Base-by-base conservation (phyloP, 345 rosid genomes). In the Boechera divaricarpa region DNA sequence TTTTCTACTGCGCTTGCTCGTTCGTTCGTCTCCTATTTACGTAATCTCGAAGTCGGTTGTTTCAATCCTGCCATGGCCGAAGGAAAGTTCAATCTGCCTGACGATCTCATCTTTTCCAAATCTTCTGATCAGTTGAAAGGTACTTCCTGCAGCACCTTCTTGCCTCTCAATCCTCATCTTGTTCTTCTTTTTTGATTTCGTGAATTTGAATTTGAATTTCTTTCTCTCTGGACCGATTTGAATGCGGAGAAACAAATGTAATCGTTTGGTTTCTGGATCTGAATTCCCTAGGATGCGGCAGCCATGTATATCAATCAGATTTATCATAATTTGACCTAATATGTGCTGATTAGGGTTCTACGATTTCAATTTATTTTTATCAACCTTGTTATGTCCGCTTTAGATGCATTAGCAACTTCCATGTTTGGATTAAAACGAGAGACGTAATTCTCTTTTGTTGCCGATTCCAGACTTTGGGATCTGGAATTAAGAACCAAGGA, bases 31-130 rank as follows among this genome's bases (percentile, higher is more conserved):
- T 47, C 44, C 44, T 29, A 28, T 12, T 29, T 13, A 13, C 54
- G 42, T 49, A 48, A 53, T 11, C 63, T 57, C 63, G n/a, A 45
- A 62, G 38, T 78, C 51, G 24, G 7, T 73, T 53, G 69, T 41
- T 51, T 28, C 58, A 28, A 65, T 67, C 69, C 59, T 48, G 48
- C 84, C 49, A 92, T 92, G 98, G 91, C 96, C 32, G 85, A 83
- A 59, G 82, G 86, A 62, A 92, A 89, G 94, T 76, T 87, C 84
- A 89, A 92, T 88, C 92, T 90, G 39, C 94, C 89, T 10, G 94
- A 89, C 80, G 96, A 88, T 87, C 89, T 92, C 77, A 84, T 88
- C 75, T 54, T 87, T 18, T 83, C 90, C 29, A 87, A 88, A 55
- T 83, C 85, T 5, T 83, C 87, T 49, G 89, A 87, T 86, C 94